Evolutionary conservation across 2,329 filamentous ascomycete genomes (phyloP).

Genomic region (Apiospora aurea): DNA sequence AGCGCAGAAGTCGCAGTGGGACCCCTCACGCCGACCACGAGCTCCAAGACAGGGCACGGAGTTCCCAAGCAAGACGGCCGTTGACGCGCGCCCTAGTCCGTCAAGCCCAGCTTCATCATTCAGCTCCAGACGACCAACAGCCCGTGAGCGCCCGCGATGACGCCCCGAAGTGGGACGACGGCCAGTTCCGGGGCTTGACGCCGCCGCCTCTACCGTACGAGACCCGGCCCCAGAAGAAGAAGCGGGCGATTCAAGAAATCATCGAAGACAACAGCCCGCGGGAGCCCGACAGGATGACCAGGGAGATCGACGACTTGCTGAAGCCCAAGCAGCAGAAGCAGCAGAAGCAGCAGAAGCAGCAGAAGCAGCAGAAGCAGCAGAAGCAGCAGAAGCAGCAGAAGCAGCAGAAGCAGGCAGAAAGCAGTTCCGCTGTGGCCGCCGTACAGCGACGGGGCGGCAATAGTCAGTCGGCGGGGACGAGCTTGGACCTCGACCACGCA

Average conservation of each 20-base stretch:
- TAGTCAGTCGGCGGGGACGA: neutral
- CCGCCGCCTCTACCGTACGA: constrained; percentile 31
- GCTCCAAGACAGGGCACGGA: neutral
- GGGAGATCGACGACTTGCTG: constrained; percentile 38
- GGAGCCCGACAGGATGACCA: constrained; percentile 39
- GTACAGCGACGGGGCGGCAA: neutral
- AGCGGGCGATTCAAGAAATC: constrained; percentile 34
- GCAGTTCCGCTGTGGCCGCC: neutral
- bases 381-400: too few species aligned
- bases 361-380: too few species aligned
- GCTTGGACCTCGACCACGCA: neutral
- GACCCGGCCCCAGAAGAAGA: constrained; percentile 35
- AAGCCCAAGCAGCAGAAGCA: neutral
- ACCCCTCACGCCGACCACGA: neutral
- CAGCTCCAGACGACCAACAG: constrained; percentile 18
- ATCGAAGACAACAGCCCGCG: constrained; percentile 35
- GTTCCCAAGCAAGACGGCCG: constrained; percentile 20
- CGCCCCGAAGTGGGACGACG: constrained; percentile 28
- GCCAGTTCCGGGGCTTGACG: constrained; percentile 33
- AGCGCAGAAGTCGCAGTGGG: neutral
- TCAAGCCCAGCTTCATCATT: constrained; percentile 27
- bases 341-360: too few species aligned
- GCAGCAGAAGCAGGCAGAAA: neutral
- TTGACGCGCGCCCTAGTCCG: constrained; percentile 25
- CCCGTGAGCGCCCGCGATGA: constrained; percentile 20